A percentile compares a stretch with the other conserved stretches of the same genome.
Evolutionary conservation across 148 eudicot genomes (phyloP).

Genomic region (Nepenthes mirabilis): DNA sequence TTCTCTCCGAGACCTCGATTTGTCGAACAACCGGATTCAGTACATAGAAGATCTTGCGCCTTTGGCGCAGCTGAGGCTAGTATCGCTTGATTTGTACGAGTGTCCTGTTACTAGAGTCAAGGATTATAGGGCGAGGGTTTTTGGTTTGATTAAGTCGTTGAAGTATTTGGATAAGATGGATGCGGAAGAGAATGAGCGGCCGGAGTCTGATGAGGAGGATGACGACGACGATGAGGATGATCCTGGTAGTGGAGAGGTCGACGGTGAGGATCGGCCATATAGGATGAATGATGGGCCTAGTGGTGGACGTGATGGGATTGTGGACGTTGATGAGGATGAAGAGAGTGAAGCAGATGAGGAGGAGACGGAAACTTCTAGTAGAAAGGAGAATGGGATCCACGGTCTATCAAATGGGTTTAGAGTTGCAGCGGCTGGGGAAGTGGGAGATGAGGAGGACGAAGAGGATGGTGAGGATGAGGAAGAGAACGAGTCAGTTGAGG

Average conservation of each 20-base stretch:
- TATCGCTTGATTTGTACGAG: constrained; percentile 85
- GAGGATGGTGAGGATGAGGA: constrained; percentile 18
- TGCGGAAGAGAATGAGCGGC: constrained; percentile 63
- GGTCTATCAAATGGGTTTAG: constrained; percentile 37
- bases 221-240: constrained; percentile 19
- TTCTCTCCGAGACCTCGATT: constrained; percentile 65
- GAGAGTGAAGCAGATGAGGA: constrained; percentile 85
- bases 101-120: constrained; percentile 88
- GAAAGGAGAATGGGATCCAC: constrained; percentile 24
- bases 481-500: constrained; percentile 8
- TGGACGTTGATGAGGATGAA: constrained; percentile 72
- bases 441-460: constrained; percentile 12
- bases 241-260: constrained; percentile 21
- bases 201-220: constrained; percentile 48
- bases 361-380: constrained; percentile 32
- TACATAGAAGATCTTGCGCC: constrained; percentile 60
- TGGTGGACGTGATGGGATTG: constrained; percentile 34
- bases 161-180: constrained; percentile 96
- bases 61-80: constrained; percentile 49
- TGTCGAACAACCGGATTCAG: constrained; percentile 74
- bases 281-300: constrained; percentile 33
- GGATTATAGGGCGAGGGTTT: constrained; percentile 78
- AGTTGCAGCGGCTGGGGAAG: constrained; percentile 20
- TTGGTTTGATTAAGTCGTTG: constrained; percentile 67
- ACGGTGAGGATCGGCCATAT: constrained; percentile 15